Evolutionary conservation across 768 basidiomycete genomes (phyloP).

Genomic region (Hortiboletus flavorubellus): DNA sequence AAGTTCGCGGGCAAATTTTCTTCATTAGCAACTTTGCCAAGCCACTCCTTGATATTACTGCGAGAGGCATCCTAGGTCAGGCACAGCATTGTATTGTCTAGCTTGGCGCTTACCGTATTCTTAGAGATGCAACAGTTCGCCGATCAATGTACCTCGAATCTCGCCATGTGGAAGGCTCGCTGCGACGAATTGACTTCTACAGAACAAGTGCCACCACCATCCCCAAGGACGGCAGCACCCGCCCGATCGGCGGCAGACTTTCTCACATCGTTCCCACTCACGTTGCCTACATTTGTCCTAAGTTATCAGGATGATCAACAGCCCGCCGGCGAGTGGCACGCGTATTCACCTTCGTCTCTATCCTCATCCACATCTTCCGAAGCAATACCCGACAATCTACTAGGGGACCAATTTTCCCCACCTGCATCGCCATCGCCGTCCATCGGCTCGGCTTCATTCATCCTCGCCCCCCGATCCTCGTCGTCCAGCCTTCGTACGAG

Average conservation of each 20-base stretch:
- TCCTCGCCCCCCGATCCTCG: slow-evolving; percentile 26
- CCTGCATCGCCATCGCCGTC: slow-evolving; percentile 30
- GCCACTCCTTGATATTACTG: slow-evolving; percentile 77
- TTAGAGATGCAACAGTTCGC: slow-evolving; percentile 69
- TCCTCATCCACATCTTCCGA: slow-evolving; percentile 32
- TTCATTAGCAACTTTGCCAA: slow-evolving; percentile 82
- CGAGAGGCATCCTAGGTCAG: slow-evolving; percentile 71
- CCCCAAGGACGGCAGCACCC: slow-evolving; percentile 19
- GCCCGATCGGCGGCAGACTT: slow-evolving; percentile 41
- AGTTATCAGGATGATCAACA: slow-evolving; percentile 25
- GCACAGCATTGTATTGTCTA: background rate
- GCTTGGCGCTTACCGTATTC: slow-evolving; percentile 10
- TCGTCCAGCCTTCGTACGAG: slow-evolving; percentile 28
- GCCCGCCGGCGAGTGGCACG: slow-evolving; percentile 23
- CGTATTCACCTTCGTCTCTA: slow-evolving; percentile 28
- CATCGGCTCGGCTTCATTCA: slow-evolving; percentile 24
- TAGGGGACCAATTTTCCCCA: slow-evolving; percentile 22
- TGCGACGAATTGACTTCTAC: slow-evolving; percentile 36
- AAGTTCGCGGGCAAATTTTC: slow-evolving; percentile 82
- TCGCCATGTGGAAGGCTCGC: slow-evolving; percentile 63
- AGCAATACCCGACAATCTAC: slow-evolving; percentile 19
- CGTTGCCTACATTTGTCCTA: slow-evolving; percentile 45
- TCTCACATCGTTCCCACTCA: slow-evolving; percentile 53
- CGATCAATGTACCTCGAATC: slow-evolving; percentile 64
- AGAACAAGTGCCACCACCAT: slow-evolving; percentile 5